Evolutionary conservation across 495 filamentous ascomycete species (phyloP).

Genomic region (Choiromyces venosus): DNA sequence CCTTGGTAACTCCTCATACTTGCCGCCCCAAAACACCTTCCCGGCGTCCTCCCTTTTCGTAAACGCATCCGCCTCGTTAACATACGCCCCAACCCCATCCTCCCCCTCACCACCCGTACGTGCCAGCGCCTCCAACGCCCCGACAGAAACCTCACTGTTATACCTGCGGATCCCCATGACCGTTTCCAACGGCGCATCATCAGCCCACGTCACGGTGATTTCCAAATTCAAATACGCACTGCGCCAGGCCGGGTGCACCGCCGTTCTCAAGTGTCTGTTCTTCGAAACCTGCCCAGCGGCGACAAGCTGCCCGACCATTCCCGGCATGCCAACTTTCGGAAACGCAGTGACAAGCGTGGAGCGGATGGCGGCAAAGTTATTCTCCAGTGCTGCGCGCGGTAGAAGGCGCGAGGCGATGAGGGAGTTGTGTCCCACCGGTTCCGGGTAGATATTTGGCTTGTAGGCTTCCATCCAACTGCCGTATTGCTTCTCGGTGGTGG

Average conservation of each 20-base stretch:
- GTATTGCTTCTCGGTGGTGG: slow-evolving; percentile 15
- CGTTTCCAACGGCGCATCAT: slow-evolving; percentile 48
- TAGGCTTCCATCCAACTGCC: neutral
- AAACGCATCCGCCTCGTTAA: slow-evolving; percentile 48
- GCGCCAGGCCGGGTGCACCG: slow-evolving; percentile 16
- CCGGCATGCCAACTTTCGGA: neutral
- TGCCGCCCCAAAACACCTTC: slow-evolving; percentile 50
- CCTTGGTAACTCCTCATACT: slow-evolving; percentile 47
- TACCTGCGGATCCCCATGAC: slow-evolving; percentile 11
- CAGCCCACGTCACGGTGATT: slow-evolving; percentile 40
- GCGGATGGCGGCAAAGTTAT: neutral
- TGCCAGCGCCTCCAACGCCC: slow-evolving; percentile 32
- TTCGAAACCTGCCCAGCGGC: slow-evolving; percentile 14
- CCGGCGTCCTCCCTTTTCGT: slow-evolving; percentile 48
- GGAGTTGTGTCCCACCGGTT: neutral
- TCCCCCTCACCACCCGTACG: slow-evolving; percentile 15
- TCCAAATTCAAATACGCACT: neutral
- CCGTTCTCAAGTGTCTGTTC: neutral
- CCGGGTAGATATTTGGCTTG: neutral
- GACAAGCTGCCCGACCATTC: neutral
- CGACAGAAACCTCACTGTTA: slow-evolving; percentile 15
- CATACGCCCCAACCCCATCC: slow-evolving; percentile 46
- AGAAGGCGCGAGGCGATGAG: neutral
- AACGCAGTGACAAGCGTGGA: neutral
- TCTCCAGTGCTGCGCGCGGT: neutral